Conservation (phyloP, 2,329 filamentous ascomycete genomes). For the Epichloe hybrida region DNA sequence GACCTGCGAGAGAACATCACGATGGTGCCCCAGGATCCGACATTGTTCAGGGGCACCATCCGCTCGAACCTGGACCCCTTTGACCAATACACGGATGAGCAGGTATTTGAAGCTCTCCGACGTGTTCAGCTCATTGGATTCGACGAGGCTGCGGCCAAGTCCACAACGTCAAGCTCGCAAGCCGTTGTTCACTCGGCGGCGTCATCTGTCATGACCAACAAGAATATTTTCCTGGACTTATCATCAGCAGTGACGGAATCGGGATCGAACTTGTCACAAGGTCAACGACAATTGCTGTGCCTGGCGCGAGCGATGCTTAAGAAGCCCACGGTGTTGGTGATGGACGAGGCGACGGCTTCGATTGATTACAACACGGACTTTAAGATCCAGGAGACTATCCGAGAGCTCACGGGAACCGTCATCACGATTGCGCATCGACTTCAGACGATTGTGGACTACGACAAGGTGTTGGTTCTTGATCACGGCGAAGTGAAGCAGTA, state of each 20-base stretch:
- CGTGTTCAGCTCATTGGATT: constrained; percentile 75
- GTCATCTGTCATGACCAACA: constrained; percentile 52
- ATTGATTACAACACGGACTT: constrained; percentile 94
- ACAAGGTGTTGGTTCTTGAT: constrained; percentile 91
- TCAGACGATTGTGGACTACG: constrained; percentile 95
- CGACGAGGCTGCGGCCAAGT: constrained; percentile 28
- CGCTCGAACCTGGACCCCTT: constrained; percentile 91
- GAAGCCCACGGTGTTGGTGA: constrained; percentile 82
- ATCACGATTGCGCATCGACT: constrained; percentile 93
- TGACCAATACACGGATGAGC: constrained; percentile 71
- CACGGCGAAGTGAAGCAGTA: constrained; percentile 80
- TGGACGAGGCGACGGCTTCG: constrained; percentile 96
- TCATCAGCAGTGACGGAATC: constrained; percentile 76
- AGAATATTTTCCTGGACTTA: constrained; percentile 86
- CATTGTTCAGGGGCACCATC: constrained; percentile 84
- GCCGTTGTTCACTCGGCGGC: constrained; percentile 9
- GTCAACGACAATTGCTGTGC: constrained; percentile 87
- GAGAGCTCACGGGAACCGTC: constrained; percentile 84
- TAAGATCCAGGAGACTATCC: constrained; percentile 93
- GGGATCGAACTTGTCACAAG: constrained; percentile 87
- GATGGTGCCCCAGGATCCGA: constrained; percentile 95
- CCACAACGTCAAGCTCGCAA: constrained; percentile 6
- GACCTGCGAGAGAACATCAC: constrained; percentile 89
- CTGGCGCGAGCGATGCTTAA: constrained; percentile 88
- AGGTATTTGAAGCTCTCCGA: constrained; percentile 75